These are phyloP conservation scores for Punctularia strigosozonata DNA, from an alignment of 768 basidiomycete species.

Conservation along the genomic window DNA sequence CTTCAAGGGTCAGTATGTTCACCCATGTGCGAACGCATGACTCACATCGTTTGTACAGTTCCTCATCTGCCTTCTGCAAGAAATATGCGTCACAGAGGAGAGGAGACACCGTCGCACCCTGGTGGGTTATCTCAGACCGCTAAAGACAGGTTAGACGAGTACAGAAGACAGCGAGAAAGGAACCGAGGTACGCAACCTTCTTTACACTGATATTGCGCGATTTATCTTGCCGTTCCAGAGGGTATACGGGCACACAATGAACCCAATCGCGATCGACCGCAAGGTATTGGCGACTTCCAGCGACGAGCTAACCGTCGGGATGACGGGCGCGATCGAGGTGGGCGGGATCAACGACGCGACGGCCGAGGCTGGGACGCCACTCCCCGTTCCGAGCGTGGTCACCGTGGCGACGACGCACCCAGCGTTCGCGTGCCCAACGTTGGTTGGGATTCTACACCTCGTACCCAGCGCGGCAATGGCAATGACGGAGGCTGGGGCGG, in stretches of 20 bases:
- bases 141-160: slow-evolving; percentile 62
- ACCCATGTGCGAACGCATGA: no score
- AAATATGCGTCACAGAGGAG: slow-evolving; percentile 63
- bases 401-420: slow-evolving; percentile 46
- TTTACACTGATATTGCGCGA: not conserved
- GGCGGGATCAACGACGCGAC: slow-evolving; percentile 15
- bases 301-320: slow-evolving; percentile 69
- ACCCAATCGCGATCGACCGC: slow-evolving; percentile 43
- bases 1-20: slow-evolving; percentile 66
- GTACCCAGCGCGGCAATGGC: slow-evolving; percentile 32
- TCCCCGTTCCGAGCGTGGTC: slow-evolving; percentile 43
- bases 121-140: slow-evolving; percentile 78
- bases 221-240: slow-evolving; percentile 38
- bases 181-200: slow-evolving; percentile 38
- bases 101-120: slow-evolving; percentile 90
- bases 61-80: slow-evolving; percentile 59
- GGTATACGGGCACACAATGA: slow-evolving; percentile 57
- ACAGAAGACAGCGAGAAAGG: slow-evolving; percentile 57
- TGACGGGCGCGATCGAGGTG: slow-evolving; percentile 26
- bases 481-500: slow-evolving; percentile 55
- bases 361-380: slow-evolving; percentile 44
- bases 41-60: slow-evolving; percentile 32
- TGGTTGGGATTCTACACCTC: slow-evolving; percentile 91
- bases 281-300: slow-evolving; percentile 87
- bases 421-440: slow-evolving; percentile 87